Conservation (phyloP, 805 yeast genomes). For the Danielia oregonensis region DNA sequence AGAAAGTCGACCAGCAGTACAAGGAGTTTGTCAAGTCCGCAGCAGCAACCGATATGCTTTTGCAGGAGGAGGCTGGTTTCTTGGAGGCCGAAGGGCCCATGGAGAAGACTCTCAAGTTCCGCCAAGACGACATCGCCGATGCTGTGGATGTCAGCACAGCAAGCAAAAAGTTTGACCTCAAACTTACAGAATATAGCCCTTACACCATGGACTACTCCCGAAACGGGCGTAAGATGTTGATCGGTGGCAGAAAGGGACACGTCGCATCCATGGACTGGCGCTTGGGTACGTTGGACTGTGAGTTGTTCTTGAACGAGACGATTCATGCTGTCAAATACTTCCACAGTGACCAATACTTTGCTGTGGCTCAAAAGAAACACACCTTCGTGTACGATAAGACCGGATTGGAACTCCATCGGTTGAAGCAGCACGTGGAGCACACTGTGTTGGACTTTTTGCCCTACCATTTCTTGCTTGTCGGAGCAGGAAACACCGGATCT, state of each 20-base stretch:
- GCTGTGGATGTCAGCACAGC: constrained; percentile 77
- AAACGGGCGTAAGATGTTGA: constrained; percentile 79
- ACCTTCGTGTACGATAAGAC: constrained; percentile 87
- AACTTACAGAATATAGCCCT: constrained; percentile 79
- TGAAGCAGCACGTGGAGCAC: constrained; percentile 85
- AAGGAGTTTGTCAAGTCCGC: constrained; percentile 79
- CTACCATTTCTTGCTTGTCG: constrained; percentile 80
- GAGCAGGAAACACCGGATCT: constrained; percentile 87
- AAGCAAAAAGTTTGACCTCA: constrained; percentile 69
- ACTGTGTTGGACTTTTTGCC: constrained; percentile 85
- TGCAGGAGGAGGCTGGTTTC: constrained; percentile 81
- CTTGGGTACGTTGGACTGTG: constrained; percentile 75
- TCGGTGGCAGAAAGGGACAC: constrained; percentile 93
- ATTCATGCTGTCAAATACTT: constrained; percentile 85
- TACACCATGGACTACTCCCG: constrained; percentile 76
- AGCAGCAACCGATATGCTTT: constrained; percentile 77
- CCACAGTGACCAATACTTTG: constrained; percentile 90
- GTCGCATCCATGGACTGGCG: constrained; percentile 96
- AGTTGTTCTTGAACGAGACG: constrained; percentile 82
- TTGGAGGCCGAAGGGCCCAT: constrained; percentile 86
- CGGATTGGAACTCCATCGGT: constrained; percentile 88
- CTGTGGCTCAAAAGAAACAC: constrained; percentile 95
- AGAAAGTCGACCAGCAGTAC: constrained; percentile 66
- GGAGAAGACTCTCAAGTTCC: constrained; percentile 87
- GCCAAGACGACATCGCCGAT: constrained; percentile 71